Conservation (phyloP, 352 stramenopile genomes). For the Phytophthora pinifolia region DNA sequence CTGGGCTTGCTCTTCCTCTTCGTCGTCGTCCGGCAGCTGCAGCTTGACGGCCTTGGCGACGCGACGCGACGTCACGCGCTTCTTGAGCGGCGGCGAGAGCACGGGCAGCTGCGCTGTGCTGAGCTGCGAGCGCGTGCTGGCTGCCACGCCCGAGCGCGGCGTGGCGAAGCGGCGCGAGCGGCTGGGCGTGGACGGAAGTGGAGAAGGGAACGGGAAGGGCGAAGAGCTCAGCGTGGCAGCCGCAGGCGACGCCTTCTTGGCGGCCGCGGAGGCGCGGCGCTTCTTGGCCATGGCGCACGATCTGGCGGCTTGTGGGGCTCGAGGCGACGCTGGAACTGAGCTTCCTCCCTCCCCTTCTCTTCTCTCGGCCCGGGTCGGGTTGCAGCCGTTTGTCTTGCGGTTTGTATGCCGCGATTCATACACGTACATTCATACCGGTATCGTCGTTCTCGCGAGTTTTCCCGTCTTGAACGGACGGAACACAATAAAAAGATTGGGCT, state of each 20-base stretch:
- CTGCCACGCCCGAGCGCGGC: slow-evolving; percentile 30
- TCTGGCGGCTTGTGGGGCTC: slow-evolving; percentile 11
- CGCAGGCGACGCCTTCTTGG: slow-evolving; percentile 23
- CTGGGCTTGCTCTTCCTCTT: slow-evolving; percentile 10
- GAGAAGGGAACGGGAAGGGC: slow-evolving; percentile 29
- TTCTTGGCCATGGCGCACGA: slow-evolving; percentile 35
- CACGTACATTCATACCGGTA: slow-evolving; percentile 11
- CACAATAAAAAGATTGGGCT: slow-evolving; percentile 14
- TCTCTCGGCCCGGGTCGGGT: slow-evolving; percentile 20
- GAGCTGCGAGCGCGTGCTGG: slow-evolving; percentile 34
- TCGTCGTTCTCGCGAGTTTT: slow-evolving; percentile 11
- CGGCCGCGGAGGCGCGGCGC: slow-evolving; percentile 24
- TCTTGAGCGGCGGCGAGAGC: slow-evolving; percentile 55
- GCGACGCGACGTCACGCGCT: slow-evolving; percentile 40
- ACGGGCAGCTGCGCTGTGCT: slow-evolving; percentile 25
- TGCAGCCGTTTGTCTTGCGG: slow-evolving; percentile 12
- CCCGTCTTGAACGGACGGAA: slow-evolving; percentile 10
- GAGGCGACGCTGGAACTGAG: slow-evolving; percentile 19
- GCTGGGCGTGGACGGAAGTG: slow-evolving; percentile 13
- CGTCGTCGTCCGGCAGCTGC: slow-evolving; percentile 33
- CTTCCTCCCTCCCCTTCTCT: slow-evolving; percentile 17
- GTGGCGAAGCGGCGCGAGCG: slow-evolving; percentile 17
- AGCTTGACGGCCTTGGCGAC: slow-evolving; percentile 38
- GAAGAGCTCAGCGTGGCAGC: slow-evolving; percentile 28
- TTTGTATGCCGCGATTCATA: slow-evolving; percentile 30